Percentiles rank a stretch among this genome's conserved stretches.
Evolutionary conservation across 108 stramenopile species (phyloP).

Genomic region (Nitzschia sp.): DNA sequence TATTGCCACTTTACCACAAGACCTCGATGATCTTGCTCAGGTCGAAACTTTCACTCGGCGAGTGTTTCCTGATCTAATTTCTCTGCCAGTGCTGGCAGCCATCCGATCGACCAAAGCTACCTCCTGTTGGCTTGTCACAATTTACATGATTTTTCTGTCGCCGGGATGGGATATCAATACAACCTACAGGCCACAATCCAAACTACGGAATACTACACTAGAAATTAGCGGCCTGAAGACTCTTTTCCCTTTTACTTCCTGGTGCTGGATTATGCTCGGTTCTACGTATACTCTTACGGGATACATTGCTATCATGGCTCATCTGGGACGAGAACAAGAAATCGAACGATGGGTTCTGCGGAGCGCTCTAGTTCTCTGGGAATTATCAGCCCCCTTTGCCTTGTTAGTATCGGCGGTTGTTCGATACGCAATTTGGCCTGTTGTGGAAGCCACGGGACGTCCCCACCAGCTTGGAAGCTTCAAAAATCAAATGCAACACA

Average conservation of each 20-base stretch:
- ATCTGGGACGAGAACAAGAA: background rate
- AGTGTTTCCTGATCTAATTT: conserved; percentile 50
- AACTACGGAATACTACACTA: conserved; percentile 12
- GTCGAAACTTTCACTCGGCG: conserved; percentile 54
- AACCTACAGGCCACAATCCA: conserved; percentile 29
- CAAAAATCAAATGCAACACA: conserved; percentile 59
- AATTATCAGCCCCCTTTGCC: conserved; percentile 65
- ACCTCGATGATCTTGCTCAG: conserved; percentile 61
- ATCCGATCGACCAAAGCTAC: conserved; percentile 52
- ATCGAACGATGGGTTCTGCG: conserved; percentile 49
- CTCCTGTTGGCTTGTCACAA: conserved; percentile 36
- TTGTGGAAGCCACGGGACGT: conserved; percentile 36
- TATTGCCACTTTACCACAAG: conserved; percentile 48
- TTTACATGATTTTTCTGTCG: conserved; percentile 18
- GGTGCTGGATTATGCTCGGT: conserved; percentile 77
- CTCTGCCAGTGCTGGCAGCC: conserved; percentile 42
- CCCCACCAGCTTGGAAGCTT: conserved; percentile 45
- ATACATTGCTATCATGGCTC: conserved; percentile 39
- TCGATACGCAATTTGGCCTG: conserved; percentile 70
- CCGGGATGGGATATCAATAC: conserved; percentile 25
- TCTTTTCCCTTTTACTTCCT: conserved; percentile 69
- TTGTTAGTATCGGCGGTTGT: conserved; percentile 61
- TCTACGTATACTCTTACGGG: conserved; percentile 55
- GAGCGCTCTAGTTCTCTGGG: conserved; percentile 57
- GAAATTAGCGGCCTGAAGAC: conserved; percentile 34